Percentiles rank a stretch among this genome's conserved stretches.
phyloP scores from a whole-genome alignment of 1,284 basidiomycete species.

The Ceratobasidium sp. region DNA sequence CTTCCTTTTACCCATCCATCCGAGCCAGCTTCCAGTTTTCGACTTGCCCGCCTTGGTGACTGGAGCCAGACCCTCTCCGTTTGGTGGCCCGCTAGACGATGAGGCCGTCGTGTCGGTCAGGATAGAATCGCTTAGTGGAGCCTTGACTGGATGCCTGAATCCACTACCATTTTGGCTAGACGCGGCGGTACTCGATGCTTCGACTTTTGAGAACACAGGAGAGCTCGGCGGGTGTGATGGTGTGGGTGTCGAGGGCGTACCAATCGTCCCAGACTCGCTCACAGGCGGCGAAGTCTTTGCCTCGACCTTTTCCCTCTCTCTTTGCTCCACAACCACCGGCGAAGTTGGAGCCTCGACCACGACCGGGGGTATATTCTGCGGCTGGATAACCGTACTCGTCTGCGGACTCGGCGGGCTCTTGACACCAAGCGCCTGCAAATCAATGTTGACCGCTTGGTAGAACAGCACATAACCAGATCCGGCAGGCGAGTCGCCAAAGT shows the following conservation, averaged over 20 bases:
- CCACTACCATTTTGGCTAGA: constrained; percentile 17
- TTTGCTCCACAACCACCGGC: background rate
- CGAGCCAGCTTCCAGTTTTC: constrained; percentile 6
- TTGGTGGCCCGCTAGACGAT: background rate
- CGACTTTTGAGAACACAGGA: constrained; percentile 13
- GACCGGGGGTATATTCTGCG: constrained; percentile 13
- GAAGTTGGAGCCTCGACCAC: constrained; percentile 23
- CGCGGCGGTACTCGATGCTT: constrained; percentile 23
- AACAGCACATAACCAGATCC: constrained; percentile 97
- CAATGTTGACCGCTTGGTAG: constrained; percentile 92
- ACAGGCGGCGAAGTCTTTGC: background rate
- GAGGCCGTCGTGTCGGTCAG: background rate
- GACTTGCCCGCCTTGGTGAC: background rate
- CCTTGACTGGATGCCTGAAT: background rate
- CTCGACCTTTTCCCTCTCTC: constrained; percentile 1
- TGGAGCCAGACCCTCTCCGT: background rate
- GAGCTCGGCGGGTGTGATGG: constrained; percentile 27
- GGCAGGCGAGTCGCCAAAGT: constrained; percentile 85
- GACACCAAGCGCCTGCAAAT: constrained; percentile 72
- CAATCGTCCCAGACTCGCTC: constrained; percentile 36
- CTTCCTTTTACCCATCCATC: constrained; percentile 12
- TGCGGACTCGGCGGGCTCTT: constrained; percentile 45
- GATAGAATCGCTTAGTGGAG: constrained; percentile 6
- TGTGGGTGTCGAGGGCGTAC: constrained; percentile 23
- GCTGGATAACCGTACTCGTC: background rate